Conservation (phyloP, 2,329 filamentous ascomycete genomes). For the Ophiocordyceps camponoti-floridani region DNA sequence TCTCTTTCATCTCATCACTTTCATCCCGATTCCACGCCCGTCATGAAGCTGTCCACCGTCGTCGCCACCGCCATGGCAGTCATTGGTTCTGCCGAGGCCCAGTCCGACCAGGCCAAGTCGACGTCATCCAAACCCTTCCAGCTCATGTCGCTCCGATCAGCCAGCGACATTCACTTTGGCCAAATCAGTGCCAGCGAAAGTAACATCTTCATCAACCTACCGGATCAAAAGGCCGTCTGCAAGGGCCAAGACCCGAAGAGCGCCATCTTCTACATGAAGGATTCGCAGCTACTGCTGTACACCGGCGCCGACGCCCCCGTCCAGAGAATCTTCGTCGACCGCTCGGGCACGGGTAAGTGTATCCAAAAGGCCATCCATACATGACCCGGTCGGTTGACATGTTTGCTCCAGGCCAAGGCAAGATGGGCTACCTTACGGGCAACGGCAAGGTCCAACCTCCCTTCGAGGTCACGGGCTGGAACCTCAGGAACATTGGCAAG, state of each 20-base stretch:
- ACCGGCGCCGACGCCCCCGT: conserved; percentile 13
- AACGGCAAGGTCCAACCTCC: conserved; percentile 19
- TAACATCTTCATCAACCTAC: conserved; percentile 24
- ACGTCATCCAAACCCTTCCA: conserved; percentile 20
- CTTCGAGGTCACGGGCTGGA: conserved; percentile 28
- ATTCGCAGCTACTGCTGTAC: conserved; percentile 29
- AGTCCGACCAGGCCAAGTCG: conserved; percentile 1
- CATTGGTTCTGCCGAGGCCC: conserved; percentile 7
- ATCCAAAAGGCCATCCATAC: too few relatives aligned
- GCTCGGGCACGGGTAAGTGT: conserved; percentile 36
- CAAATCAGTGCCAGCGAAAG: conserved; percentile 23
- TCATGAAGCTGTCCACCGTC: conserved; percentile 12
- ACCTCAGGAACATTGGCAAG: conserved; percentile 26
- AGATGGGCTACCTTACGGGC: conserved; percentile 32
- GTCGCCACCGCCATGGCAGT: conserved; percentile 10
- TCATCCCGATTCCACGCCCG: not conserved
- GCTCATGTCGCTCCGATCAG: conserved; percentile 30
- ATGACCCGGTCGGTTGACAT: not conserved
- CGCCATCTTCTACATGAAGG: conserved; percentile 31
- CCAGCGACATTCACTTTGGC: conserved; percentile 27
- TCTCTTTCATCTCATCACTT: too few relatives aligned
- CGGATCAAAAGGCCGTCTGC: conserved; percentile 30
- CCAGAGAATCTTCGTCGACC: conserved; percentile 35
- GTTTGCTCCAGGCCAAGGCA: conserved; percentile 25
- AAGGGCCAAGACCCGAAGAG: conserved; percentile 16